phyloP scores from a whole-genome alignment of 2,329 filamentous ascomycete genomes.

The Lasiodiplodia citricola region DNA sequence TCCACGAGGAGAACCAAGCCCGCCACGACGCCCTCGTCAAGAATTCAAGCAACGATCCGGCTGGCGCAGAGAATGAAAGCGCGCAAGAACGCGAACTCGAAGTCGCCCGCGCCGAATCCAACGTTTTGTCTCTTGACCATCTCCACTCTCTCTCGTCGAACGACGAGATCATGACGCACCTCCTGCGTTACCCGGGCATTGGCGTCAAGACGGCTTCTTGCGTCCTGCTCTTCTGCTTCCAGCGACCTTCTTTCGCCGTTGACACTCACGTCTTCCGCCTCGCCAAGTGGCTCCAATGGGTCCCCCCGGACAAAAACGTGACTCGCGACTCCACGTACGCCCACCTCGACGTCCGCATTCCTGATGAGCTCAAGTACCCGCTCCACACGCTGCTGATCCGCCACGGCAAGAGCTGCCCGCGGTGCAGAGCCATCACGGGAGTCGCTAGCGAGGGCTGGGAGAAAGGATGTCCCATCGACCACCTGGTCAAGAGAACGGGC shows the following conservation, averaged over 20 bases:
- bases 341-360: slow-evolving; percentile 66
- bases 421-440: slow-evolving; percentile 66
- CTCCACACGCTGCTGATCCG: slow-evolving; percentile 66
- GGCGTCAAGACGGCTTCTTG: slow-evolving; percentile 71
- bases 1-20: slow-evolving; percentile 70
- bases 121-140: slow-evolving; percentile 69
- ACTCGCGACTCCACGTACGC: slow-evolving; percentile 60
- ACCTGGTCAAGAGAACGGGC: slow-evolving; percentile 64
- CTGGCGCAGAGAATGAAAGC: slow-evolving; percentile 51
- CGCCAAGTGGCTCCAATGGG: slow-evolving; percentile 66
- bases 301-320: slow-evolving; percentile 54
- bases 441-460: slow-evolving; percentile 67
- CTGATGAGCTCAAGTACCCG: slow-evolving; percentile 67
- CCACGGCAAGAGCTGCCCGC: slow-evolving; percentile 66
- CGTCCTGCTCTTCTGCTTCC: slow-evolving; percentile 68
- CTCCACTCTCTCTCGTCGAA: slow-evolving; percentile 59
- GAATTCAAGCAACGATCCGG: slow-evolving; percentile 41
- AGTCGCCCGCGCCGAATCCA: slow-evolving; percentile 61
- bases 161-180: slow-evolving; percentile 62
- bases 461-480: slow-evolving; percentile 67
- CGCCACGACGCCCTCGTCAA: slow-evolving; percentile 57
- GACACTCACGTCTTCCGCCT: slow-evolving; percentile 71
- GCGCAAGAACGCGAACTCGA: slow-evolving; percentile 62
- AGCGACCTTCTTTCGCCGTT: slow-evolving; percentile 67
- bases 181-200: slow-evolving; percentile 66